Conservation (phyloP, 2,329 filamentous ascomycete genomes). For the Magnaporthiopsis rhizophila region DNA sequence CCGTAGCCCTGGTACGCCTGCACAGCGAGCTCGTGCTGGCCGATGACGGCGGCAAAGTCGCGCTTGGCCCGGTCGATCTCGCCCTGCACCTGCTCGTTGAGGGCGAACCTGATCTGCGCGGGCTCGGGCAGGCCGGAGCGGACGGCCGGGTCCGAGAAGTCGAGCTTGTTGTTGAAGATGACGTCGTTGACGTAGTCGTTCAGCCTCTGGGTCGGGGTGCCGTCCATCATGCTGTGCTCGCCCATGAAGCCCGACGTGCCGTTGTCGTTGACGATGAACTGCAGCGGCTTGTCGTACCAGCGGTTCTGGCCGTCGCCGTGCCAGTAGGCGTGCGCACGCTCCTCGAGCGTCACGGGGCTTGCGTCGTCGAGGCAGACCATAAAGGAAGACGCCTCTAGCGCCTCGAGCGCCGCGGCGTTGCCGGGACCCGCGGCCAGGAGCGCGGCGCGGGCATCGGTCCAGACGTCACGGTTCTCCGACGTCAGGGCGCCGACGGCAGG, state of each 20-base stretch:
- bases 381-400: constrained; percentile 84
- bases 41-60: constrained; percentile 77
- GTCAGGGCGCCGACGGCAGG: constrained; percentile 79
- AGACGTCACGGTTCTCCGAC: constrained; percentile 86
- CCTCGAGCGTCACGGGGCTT: constrained; percentile 83
- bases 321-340: constrained; percentile 95
- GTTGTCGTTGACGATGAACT: constrained; percentile 98
- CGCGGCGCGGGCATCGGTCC: constrained; percentile 73
- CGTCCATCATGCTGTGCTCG: constrained; percentile 99
- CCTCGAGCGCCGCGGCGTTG: constrained; percentile 70
- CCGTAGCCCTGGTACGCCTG: constrained; percentile 97
- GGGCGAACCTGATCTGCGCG: constrained; percentile 65
- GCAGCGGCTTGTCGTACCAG: constrained; percentile 96
- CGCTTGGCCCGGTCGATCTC: constrained; percentile 72
- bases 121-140: constrained; percentile 83
- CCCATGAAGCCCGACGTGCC: constrained; percentile 96
- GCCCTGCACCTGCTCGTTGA: constrained; percentile 63
- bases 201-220: constrained; percentile 90
- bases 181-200: constrained; percentile 91
- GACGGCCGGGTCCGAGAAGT: constrained; percentile 69
- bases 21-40: constrained; percentile 81
- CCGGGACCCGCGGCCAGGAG: constrained; percentile 68
- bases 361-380: constrained; percentile 91
- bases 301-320: constrained; percentile 93
- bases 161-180: constrained; percentile 91